These are phyloP conservation scores for Apophysomyces sp. DNA, from an alignment of 371 early-diverging fungal genomes.

Conservation along the genomic window DNA sequence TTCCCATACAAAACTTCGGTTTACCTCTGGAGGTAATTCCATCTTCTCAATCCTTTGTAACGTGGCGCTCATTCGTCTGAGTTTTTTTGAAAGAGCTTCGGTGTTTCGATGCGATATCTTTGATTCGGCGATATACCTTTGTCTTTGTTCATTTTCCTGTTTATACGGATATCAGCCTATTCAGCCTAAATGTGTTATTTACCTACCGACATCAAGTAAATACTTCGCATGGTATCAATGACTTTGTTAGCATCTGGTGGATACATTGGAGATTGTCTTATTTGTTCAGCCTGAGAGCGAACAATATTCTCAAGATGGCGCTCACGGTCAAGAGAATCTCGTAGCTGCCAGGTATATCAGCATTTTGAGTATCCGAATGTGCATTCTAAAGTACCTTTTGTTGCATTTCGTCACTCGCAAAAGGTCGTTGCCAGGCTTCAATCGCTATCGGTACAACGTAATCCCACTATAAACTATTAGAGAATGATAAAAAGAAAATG, in stretches of 20 bases:
- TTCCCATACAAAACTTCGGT: background rate
- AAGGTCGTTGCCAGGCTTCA: constrained; percentile 1
- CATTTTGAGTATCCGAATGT: background rate
- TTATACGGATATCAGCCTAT: background rate
- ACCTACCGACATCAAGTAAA: constrained; percentile 33
- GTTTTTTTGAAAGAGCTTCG: constrained; percentile 22
- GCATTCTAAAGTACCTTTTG: constrained; percentile 16
- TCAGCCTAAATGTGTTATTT: background rate
- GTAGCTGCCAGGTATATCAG: too few relatives aligned
- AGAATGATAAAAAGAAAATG: constrained; percentile 4
- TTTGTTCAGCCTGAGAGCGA: constrained; percentile 31
- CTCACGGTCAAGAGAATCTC: constrained; percentile 27
- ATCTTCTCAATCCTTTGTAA: constrained; percentile 34
- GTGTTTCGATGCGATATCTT: constrained; percentile 29
- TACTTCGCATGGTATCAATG: constrained; percentile 30
- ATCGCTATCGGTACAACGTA: constrained; percentile 6
- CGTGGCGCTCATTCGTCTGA: constrained; percentile 21
- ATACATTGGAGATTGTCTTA: constrained; percentile 13
- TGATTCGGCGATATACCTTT: constrained; percentile 26
- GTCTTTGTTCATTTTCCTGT: constrained; percentile 33
- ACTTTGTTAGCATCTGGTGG: constrained; percentile 19
- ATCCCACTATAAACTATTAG: constrained; percentile 9
- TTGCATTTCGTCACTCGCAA: constrained; percentile 16
- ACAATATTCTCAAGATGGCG: constrained; percentile 28
- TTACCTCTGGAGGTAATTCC: constrained; percentile 23